Evolutionary conservation across 2,329 filamentous ascomycete genomes (phyloP).

Genomic region (Fonsecaea pugnacius): DNA sequence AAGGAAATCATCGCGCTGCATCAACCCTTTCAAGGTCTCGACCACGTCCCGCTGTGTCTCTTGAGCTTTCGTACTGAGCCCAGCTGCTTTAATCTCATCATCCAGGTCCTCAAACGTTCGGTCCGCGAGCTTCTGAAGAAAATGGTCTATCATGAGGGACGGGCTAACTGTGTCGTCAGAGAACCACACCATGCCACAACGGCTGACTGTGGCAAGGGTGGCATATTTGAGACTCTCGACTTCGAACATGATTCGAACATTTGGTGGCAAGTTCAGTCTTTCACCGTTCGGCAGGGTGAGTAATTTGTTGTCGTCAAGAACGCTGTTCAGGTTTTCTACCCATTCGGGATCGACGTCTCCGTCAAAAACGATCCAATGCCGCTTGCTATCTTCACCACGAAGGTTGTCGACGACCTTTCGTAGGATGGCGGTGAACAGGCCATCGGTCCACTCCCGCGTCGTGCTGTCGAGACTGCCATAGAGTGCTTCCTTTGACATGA

Average conservation of each 20-base stretch:
- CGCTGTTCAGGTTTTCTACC: conserved; percentile 99
- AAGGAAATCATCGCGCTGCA: conserved; percentile 81
- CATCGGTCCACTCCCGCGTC: conserved; percentile 98
- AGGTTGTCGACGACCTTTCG: conserved; percentile 99
- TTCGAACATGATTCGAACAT: conserved; percentile 99
- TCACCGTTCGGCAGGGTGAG: conserved; percentile 97
- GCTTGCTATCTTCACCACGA: conserved; percentile 92
- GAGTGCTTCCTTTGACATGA: conserved; percentile 98
- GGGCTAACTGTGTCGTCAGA: conserved; percentile 96
- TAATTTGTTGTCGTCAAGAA: conserved; percentile 98
- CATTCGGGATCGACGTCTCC: conserved; percentile 99
- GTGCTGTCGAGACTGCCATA: conserved; percentile 96
- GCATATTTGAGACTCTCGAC: conserved; percentile 98
- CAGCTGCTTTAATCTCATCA: conserved; percentile 81
- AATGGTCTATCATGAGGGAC: conserved; percentile 89
- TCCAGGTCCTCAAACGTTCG: conserved; percentile 93
- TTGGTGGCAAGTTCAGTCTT: conserved; percentile 88
- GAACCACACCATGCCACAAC: conserved; percentile 99
- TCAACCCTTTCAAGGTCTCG: conserved; percentile 73
- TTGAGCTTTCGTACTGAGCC: conserved; percentile 76
- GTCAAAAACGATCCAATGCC: conserved; percentile 99
- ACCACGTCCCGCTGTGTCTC: conserved; percentile 79
- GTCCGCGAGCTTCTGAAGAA: conserved; percentile 79
- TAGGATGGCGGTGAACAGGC: conserved; percentile 95
- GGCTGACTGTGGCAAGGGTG: conserved; percentile 96